Evolutionary conservation across 768 basidiomycete genomes (phyloP).

Genomic region (Russula sp.): DNA sequence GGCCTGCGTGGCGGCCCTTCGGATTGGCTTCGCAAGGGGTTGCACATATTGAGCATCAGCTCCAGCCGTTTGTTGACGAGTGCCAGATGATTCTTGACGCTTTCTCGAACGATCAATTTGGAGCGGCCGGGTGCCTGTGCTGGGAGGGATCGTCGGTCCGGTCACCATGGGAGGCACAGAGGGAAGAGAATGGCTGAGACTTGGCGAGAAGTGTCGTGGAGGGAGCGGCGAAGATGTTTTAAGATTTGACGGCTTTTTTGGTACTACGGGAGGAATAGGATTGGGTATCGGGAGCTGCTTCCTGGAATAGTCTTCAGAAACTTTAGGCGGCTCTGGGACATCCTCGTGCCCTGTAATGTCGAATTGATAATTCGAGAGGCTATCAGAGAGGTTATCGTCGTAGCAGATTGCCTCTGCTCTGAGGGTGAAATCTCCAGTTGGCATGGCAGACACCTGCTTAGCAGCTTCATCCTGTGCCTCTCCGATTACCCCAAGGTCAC

Average conservation of each 20-base stretch:
- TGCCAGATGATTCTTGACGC: not conserved
- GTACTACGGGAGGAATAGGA: not conserved
- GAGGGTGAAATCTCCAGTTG: not conserved
- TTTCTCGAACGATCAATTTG: conserved; percentile 9
- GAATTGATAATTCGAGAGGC: conserved; percentile 12
- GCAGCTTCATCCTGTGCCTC: not conserved
- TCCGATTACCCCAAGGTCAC: not conserved
- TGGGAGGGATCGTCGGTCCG: not conserved
- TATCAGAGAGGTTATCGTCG: conserved; percentile 5
- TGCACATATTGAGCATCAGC: not conserved
- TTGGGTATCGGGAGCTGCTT: not conserved
- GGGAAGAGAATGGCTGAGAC: not conserved
- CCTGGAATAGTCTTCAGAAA: not conserved
- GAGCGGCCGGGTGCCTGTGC: conserved; percentile 2
- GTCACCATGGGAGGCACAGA: not conserved
- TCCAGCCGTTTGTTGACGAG: not conserved
- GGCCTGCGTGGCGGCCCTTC: conserved; percentile 3
- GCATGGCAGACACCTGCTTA: not conserved
- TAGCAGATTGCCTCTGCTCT: not conserved
- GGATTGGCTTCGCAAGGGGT: not conserved
- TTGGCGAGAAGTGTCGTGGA: not conserved
- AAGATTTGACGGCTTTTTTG: too few species aligned
- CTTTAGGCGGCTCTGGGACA: not conserved
- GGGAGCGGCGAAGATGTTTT: not conserved
- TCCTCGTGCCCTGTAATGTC: not conserved